Base-by-base conservation (phyloP, 2,329 filamentous ascomycete genomes). In the Cytospora mali region DNA sequence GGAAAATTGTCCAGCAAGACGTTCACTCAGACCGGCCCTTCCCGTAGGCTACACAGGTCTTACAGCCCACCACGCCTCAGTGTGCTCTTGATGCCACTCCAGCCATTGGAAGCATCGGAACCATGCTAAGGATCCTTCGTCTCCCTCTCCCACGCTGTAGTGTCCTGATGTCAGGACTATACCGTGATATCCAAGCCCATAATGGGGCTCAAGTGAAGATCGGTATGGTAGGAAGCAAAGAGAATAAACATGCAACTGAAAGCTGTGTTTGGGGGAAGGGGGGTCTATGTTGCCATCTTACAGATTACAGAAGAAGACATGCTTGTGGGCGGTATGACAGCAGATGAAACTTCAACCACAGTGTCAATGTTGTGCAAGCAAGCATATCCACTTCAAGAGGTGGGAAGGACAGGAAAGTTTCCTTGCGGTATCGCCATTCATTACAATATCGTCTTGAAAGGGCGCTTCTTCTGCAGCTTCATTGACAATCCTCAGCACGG, bases 291-390 rank as follows among this genome's bases (percentile, higher is more conserved):
- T 46, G 3, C 42, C 42, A 46, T 46, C n/a, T 23, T 13, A 46
- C 31, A 6, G 6, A 54, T 27, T 49, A 33, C 27, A 35, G 6
- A n/a, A 55, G 39, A 29, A 25, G 16, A 21, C 54, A 48, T 13
- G 29, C 39, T 46, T 46, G 50, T 64, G 62, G 29, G 42, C 31
- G 52, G 58, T 64, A 39, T 58, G 50, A 64, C 62, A 33, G 27
- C n/a, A 18, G 18, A 48, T 58, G 50, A 55, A 64, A 64, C 50
- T n/a, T 11, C 21, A 13, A 21, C 23, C 16, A 54, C 25, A 21
- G 21, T 49, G 50, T 21, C 28, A 60, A 39, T 29, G 28, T n/a
- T 13, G 6, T 29, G n/a, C 10, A 60, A n/a, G 23, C 39, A 58
- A 21, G 7, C 21, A 21, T 27, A 35, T 23, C 28, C 21, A 49